Conservation (phyloP, 495 filamentous ascomycete species). For the Aspergillus egyptiacus region DNA sequence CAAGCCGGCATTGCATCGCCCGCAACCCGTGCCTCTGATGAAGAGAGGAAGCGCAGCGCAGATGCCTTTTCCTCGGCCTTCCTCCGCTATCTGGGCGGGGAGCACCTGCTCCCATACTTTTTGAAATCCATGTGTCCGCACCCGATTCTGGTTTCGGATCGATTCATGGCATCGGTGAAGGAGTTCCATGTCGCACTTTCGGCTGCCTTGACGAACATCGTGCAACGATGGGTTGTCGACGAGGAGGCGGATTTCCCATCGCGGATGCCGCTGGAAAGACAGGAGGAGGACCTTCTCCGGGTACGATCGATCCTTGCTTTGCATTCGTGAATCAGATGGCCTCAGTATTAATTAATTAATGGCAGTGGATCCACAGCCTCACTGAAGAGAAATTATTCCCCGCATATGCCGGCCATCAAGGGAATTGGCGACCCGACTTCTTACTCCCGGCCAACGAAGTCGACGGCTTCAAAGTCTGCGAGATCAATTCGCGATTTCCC, state of each 20-base stretch:
- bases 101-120: neutral
- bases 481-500: slow-evolving; percentile 43
- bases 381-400: neutral
- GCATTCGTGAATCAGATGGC: neutral
- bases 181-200: slow-evolving; percentile 3
- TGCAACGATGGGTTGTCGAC: slow-evolving; percentile 2
- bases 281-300: neutral
- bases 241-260: neutral
- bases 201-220: slow-evolving; percentile 6
- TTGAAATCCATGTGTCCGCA: slow-evolving; percentile 3
- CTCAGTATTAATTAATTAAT: no score
- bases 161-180: neutral
- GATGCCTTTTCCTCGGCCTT: neutral
- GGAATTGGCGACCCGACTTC: slow-evolving; percentile 42
- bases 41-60: neutral
- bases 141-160: neutral
- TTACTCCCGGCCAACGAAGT: slow-evolving; percentile 22
- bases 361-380: neutral
- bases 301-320: neutral
- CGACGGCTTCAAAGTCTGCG: slow-evolving; percentile 28
- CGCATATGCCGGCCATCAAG: slow-evolving; percentile 16
- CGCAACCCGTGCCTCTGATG: neutral
- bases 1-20: neutral
- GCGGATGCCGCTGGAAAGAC: slow-evolving; percentile 2
- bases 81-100: neutral